These are phyloP conservation scores for Gossypium arboreum DNA, from an alignment of 345 rosid species.

Conservation along the genomic window DNA sequence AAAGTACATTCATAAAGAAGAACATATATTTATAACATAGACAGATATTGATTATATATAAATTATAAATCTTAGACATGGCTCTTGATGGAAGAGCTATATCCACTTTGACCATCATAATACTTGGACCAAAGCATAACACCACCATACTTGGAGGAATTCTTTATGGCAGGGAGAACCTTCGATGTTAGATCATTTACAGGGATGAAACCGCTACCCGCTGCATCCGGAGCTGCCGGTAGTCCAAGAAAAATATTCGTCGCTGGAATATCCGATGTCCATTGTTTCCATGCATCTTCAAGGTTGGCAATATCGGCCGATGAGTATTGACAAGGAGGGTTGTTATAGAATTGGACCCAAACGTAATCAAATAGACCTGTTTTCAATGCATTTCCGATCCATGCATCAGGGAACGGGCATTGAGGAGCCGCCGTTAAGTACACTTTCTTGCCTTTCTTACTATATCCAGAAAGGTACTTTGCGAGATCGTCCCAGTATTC, in stretches of 20 bases:
- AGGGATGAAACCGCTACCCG: neutral
- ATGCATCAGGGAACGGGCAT: conserved; percentile 2
- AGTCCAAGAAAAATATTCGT: neutral
- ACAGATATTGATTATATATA: no score
- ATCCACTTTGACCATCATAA: conserved; percentile 5
- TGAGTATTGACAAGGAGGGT: neutral
- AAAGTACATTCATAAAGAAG: no score
- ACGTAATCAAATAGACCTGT: neutral
- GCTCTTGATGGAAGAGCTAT: neutral
- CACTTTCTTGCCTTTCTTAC: conserved; percentile 14
- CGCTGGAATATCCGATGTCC: neutral
- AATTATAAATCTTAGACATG: neutral
- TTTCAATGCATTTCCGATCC: neutral
- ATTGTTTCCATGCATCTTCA: neutral
- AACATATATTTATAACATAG: no score
- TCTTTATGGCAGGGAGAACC: neutral
- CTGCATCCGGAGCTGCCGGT: neutral
- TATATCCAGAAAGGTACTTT: conserved; percentile 4
- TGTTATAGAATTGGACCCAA: conserved; percentile 8
- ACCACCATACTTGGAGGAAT: neutral
- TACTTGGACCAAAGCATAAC: conserved; percentile 4
- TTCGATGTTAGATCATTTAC: neutral
- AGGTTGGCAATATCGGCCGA: neutral
- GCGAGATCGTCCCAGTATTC: neutral
- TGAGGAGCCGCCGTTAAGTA: conserved; percentile 8